Evolutionary conservation across 2,329 filamentous ascomycete genomes (phyloP).

Genomic region (Hypoxylon sp.): DNA sequence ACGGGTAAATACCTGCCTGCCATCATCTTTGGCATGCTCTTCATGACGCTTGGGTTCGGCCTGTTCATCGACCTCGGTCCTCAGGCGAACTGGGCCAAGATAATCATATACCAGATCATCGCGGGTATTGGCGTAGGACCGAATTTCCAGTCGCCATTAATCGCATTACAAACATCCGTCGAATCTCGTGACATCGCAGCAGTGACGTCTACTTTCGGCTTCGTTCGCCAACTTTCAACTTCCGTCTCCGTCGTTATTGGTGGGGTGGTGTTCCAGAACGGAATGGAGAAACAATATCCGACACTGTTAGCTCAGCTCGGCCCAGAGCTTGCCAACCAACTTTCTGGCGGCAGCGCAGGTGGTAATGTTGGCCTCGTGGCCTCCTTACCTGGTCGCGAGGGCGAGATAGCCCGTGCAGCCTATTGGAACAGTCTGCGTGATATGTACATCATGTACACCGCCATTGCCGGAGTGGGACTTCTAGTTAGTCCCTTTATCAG

Average conservation of each 20-base stretch:
- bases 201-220: conserved; percentile 76
- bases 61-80: conserved; percentile 74
- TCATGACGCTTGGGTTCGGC: conserved; percentile 76
- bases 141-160: conserved; percentile 78
- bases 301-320: conserved; percentile 66
- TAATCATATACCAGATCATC: conserved; percentile 74
- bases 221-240: conserved; percentile 78
- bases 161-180: conserved; percentile 76
- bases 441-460: conserved; percentile 72
- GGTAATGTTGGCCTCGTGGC: conserved; percentile 67
- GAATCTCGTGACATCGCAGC: conserved; percentile 75
- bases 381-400: conserved; percentile 59
- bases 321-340: conserved; percentile 59
- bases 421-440: conserved; percentile 66
- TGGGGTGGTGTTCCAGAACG: conserved; percentile 84
- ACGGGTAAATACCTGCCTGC: conserved; percentile 75
- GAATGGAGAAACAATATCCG: conserved; percentile 71
- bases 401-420: conserved; percentile 55
- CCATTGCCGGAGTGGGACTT: conserved; percentile 64
- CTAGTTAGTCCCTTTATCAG: conserved; percentile 64
- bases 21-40: conserved; percentile 70
- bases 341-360: conserved; percentile 66
- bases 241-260: conserved; percentile 79
- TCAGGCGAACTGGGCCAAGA: conserved; percentile 67
- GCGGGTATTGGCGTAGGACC: conserved; percentile 76